Conservation (phyloP, 352 stramenopile species). For the Phytophthora foliorum region DNA sequence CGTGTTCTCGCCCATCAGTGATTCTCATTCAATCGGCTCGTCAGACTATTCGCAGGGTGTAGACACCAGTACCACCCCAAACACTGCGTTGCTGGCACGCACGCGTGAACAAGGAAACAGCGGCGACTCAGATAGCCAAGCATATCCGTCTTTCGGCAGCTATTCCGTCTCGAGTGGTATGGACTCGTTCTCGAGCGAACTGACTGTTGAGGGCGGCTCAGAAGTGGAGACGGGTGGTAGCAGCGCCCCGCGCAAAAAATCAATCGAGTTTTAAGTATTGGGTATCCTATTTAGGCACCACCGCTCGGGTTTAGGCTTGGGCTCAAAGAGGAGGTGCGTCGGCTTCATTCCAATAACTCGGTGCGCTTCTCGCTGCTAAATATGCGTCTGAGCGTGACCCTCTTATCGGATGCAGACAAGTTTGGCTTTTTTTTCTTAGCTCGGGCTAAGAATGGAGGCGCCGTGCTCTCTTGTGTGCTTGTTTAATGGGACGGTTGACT, state of each 20-base stretch:
- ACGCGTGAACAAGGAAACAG: slow-evolving; percentile 16
- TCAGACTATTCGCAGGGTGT: slow-evolving; percentile 48
- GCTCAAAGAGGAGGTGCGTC: background rate
- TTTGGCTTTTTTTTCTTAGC: slow-evolving; percentile 25
- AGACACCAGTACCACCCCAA: slow-evolving; percentile 29
- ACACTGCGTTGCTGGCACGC: slow-evolving; percentile 15
- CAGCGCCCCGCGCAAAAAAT: slow-evolving; percentile 48
- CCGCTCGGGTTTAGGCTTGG: background rate
- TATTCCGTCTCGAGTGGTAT: slow-evolving; percentile 43
- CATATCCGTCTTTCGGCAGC: slow-evolving; percentile 28
- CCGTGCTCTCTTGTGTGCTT: slow-evolving; percentile 1
- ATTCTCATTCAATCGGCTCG: slow-evolving; percentile 29
- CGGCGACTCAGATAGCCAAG: slow-evolving; percentile 13
- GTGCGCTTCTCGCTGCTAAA: slow-evolving; percentile 14
- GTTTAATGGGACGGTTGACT: slow-evolving; percentile 5
- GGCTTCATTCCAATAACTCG: background rate
- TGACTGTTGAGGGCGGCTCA: slow-evolving; percentile 40
- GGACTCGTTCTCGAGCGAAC: slow-evolving; percentile 53
- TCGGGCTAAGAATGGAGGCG: slow-evolving; percentile 23
- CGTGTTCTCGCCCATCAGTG: slow-evolving; percentile 55
- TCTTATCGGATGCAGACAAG: slow-evolving; percentile 27
- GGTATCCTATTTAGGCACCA: slow-evolving; percentile 22
- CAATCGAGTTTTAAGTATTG: slow-evolving; percentile 55
- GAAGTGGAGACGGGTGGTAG: slow-evolving; percentile 31
- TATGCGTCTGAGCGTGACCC: slow-evolving; percentile 4